Base-by-base conservation (phyloP, 2,329 filamentous ascomycete species). In the Colletotrichum coccodes region DNA sequence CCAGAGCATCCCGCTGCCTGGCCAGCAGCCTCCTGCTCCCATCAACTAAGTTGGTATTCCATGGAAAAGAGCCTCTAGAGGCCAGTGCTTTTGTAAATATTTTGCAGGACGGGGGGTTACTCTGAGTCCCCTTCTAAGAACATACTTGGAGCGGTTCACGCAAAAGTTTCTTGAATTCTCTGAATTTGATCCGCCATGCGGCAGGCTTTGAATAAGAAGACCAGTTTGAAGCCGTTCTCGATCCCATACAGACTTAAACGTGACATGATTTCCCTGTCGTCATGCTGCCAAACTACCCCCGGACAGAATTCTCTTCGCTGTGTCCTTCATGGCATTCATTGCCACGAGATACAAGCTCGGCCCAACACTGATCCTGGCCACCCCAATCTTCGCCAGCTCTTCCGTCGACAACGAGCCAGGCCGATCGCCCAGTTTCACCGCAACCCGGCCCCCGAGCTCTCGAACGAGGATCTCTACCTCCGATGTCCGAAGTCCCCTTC, bases 301-400 rank as follows among this genome's bases (percentile, higher is more conserved):
- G 0, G 63, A 58, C 12, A 81, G 69, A 38, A 82, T 78, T 8
- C 73, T 75, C 14, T 57, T 53, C 1, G 80, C 80, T 1, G 76
- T 74, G 16, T 76, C 70, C 71, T 80, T 80, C 18, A 81, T 75
- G 2, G 79, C 77, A 36, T 75, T 74, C 75, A 83, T 82, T 2
- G 82, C 84, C 49, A 79, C 74, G 1, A 75, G 70, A 72, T 80
- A 85, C 66, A 88, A 66, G 28, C 79, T 79, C 0, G 86, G 86
- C 0, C 87, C 87, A 68, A 89, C 76, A 74, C 86, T 89, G 70
- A 89, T 82, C 70, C 87, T 83, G 7, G 86, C 84, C 42, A 89
- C 85, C 0, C 87, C 87, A 57, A 89, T 76, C 47, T 81, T 73
- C 4, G 76, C 80, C 72, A 88, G 72, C 67, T 86, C 81, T 40